phyloP scores from a whole-genome alignment of 805 yeast genomes.

The Candida wancherniae region DNA sequence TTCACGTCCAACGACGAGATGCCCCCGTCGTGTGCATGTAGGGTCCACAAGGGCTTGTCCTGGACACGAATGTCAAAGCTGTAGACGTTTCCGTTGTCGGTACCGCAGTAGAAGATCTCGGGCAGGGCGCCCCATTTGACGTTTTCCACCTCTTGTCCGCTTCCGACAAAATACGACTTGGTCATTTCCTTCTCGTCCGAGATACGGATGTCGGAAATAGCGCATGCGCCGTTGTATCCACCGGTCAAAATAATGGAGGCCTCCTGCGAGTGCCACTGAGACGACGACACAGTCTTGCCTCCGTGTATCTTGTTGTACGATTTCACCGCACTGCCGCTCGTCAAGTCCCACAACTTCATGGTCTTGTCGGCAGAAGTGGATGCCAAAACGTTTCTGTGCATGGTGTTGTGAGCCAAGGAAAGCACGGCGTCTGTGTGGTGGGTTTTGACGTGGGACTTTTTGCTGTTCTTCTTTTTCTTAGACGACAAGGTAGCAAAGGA shows the following conservation, averaged over 20 bases:
- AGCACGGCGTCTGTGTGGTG: conserved; percentile 94
- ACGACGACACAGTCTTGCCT: conserved; percentile 76
- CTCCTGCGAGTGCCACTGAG: conserved; percentile 76
- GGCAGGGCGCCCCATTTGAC: conserved; percentile 62
- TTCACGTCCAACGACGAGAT: conserved; percentile 77
- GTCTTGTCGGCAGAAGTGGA: conserved; percentile 95
- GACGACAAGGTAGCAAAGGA: conserved; percentile 34
- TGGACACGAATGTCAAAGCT: conserved; percentile 78
- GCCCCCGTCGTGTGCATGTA: conserved; percentile 96
- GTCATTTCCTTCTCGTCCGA: conserved; percentile 56
- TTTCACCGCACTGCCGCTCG: conserved; percentile 67
- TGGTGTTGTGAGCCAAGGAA: conserved; percentile 76
- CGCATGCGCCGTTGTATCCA: conserved; percentile 84
- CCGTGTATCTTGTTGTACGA: conserved; percentile 68
- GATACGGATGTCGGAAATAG: conserved; percentile 80
- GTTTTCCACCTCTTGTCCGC: conserved; percentile 80
- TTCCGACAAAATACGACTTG: conserved; percentile 56
- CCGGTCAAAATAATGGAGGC: conserved; percentile 77
- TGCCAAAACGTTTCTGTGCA: conserved; percentile 79
- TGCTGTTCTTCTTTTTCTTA: conserved; percentile 48
- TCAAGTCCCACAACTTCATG: conserved; percentile 91
- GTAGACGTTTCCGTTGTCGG: conserved; percentile 86
- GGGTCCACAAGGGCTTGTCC: conserved; percentile 79
- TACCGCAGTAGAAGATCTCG: conserved; percentile 72
- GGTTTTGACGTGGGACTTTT: conserved; percentile 51